Base-by-base conservation (phyloP, 139 green algal genomes). In the Tetraselmis chui region DNA sequence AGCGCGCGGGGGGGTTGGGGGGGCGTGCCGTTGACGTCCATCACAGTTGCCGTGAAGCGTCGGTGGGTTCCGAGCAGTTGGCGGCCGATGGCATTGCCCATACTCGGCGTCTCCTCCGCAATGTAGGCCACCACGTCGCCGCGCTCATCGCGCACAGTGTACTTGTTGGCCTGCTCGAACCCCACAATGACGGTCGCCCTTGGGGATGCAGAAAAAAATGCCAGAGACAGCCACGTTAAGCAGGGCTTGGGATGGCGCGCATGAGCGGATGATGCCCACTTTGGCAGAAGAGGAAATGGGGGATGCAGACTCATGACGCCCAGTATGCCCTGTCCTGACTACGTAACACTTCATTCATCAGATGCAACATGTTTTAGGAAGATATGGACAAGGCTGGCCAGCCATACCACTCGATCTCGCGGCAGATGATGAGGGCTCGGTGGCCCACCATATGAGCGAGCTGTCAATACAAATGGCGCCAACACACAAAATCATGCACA, bases 141-240 rank as follows among this genome's bases (percentile, higher is more conserved):
- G 28, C 90, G 59, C 81, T 95, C 83, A 81, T 97, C 91, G 28
- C 87, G 85, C 1, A 97, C 85, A 0, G 87, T 92, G 85, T 97
- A 96, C 79, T 89, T 89, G 80, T 93, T 93, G 30, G 88, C 89
- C 84, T 97, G 94, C 87, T 98, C 94, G 81, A 93, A 98, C 0
- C 94, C 94, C 31, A 97, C 89, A 28, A 98, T 89, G 27, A 98
- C 91, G 0, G 90, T 96, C 29, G 91, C 93, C 93, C 91, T 95
- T 88, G 58, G 80, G 1, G 58, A 5, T n/a, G n/a, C n/a, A n/a
- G n/a, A n/a, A n/a, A n/a, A n/a, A n/a, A n/a, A n/a, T n/a, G n/a
- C n/a, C n/a, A n/a, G n/a, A n/a, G n/a, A n/a, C n/a, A n/a, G n/a
- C n/a, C n/a, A n/a, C n/a, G n/a, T n/a, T n/a, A n/a, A n/a, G n/a